phyloP scores from a whole-genome alignment of 2,329 filamentous ascomycete species.

The Escovopsis weberi region DNA sequence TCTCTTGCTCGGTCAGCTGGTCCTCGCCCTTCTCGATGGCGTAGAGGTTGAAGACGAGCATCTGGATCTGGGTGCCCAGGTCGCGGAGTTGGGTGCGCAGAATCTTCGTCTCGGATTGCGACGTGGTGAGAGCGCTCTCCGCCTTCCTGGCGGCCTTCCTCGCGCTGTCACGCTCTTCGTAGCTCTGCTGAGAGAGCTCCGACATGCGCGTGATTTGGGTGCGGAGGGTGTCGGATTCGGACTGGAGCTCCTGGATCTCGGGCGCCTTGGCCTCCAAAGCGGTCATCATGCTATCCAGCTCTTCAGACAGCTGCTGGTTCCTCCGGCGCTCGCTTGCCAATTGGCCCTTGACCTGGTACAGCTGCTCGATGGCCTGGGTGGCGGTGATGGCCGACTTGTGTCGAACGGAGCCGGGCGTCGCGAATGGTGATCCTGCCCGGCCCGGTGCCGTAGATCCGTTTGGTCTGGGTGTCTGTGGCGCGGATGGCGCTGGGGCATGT shows the following conservation, averaged over 20 bases:
- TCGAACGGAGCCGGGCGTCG: slow-evolving; percentile 43
- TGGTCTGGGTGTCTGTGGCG: slow-evolving; percentile 44
- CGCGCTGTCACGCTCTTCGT: slow-evolving; percentile 64
- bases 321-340: slow-evolving; percentile 60
- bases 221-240: slow-evolving; percentile 67
- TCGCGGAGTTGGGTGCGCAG: slow-evolving; percentile 79
- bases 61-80: slow-evolving; percentile 77
- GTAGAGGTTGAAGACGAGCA: slow-evolving; percentile 76
- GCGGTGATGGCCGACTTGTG: slow-evolving; percentile 41
- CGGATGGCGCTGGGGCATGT: slow-evolving; percentile 30
- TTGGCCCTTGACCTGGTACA: slow-evolving; percentile 55
- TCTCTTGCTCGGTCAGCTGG: slow-evolving; percentile 56
- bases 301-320: slow-evolving; percentile 57
- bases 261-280: slow-evolving; percentile 77
- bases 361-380: slow-evolving; percentile 48
- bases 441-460: slow-evolving; percentile 37
- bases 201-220: slow-evolving; percentile 76
- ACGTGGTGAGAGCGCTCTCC: slow-evolving; percentile 52
- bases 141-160: slow-evolving; percentile 67
- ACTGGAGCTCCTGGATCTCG: slow-evolving; percentile 72
- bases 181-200: slow-evolving; percentile 66
- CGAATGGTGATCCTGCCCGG: slow-evolving; percentile 46
- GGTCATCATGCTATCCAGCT: slow-evolving; percentile 74
- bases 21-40: slow-evolving; percentile 66
- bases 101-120: slow-evolving; percentile 58